Evolutionary conservation across 495 filamentous ascomycete species (phyloP), one percentile per base, ranked within the genome.

Genomic region (Aspergillus panamensis): DNA sequence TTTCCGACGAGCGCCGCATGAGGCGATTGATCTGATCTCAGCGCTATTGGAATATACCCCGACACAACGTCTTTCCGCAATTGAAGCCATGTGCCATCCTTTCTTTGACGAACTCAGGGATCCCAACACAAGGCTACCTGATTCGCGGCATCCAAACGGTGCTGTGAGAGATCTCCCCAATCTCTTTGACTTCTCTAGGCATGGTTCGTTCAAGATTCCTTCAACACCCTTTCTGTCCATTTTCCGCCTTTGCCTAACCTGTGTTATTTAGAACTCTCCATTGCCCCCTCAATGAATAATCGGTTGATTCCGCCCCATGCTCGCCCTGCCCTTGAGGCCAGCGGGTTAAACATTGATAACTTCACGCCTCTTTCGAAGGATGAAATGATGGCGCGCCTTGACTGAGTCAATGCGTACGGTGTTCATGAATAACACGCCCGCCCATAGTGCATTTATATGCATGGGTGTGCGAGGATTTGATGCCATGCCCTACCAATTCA

Each of bases 91-190:
- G 91, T 90, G 93, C 61, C 95, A 98, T 65, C 90, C 95, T 25
- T 98, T 98, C 82, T 98, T 98, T 65, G 94, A 98, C 68, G 95
- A 98, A 73, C 82, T 98, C 44, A 82, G 94, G 53, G 91, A 96
- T 62, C 91, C 91, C 6, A 83, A 75, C 65, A 97, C 92, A 44
- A 87, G 84, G 65, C 80, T 98, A 56, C 94, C 93, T 3, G 95
- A 98, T 72, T 97, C 94, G 17, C 90, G 94, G 62, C 91, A 96
- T 73, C 81, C 87, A 32, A 89, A 86, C 66, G 82, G 80, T 58
- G 84, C 87, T 8, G 75, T 86, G 51, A 87, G 85, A 72, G 93
- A 97, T 60, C 76, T 98, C 37, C 94, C 94, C 8, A 78, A 75
- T 33, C 85, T 97, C 44, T 98, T 97, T 72, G 87, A 98, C 70